Conservation (phyloP, 2,329 filamentous ascomycete genomes). For the Ophiostoma perfectum region DNA sequence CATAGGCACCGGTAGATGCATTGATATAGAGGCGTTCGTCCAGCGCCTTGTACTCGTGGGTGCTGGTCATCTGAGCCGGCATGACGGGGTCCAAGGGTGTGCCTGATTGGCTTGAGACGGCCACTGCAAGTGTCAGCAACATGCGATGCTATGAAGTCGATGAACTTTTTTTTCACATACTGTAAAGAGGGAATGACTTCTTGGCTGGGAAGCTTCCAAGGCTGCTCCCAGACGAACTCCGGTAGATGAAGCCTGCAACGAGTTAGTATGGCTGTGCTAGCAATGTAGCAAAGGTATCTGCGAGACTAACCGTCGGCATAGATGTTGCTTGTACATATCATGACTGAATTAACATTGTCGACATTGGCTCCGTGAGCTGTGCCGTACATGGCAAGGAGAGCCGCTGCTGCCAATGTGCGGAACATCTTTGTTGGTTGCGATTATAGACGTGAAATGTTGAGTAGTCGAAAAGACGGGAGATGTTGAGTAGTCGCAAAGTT, state of each 20-base stretch:
- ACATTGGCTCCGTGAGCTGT: neutral
- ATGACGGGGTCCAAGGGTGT: slow-evolving; percentile 18
- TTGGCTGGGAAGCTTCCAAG: slow-evolving; percentile 17
- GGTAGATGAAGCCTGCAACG: slow-evolving; percentile 22
- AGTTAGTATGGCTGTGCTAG: neutral
- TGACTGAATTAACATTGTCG: slow-evolving; percentile 13
- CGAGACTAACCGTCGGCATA: slow-evolving; percentile 18
- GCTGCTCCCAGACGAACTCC: slow-evolving; percentile 5
- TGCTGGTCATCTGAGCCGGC: slow-evolving; percentile 1
- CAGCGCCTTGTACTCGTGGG: slow-evolving; percentile 20
- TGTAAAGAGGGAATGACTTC: slow-evolving; percentile 17
- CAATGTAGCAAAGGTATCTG: neutral
- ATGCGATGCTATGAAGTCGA: too few relatives aligned
- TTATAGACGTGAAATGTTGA: neutral
- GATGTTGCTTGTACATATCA: slow-evolving; percentile 16
- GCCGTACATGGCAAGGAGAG: neutral
- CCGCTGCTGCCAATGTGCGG: neutral
- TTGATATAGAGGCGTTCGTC: slow-evolving; percentile 22
- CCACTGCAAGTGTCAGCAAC: slow-evolving; percentile 13
- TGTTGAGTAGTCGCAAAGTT: too few relatives aligned
- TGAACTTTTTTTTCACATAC: slow-evolving; percentile 9
- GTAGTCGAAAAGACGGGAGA: too few relatives aligned
- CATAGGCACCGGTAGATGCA: slow-evolving; percentile 21
- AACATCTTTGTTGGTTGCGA: neutral
- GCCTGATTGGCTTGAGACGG: slow-evolving; percentile 15